A percentile compares a stretch with the other conserved stretches of the same genome.
Evolutionary conservation across 192 early-diverging fungal species (phyloP).

Genomic region (Entomortierella beljakovae): DNA sequence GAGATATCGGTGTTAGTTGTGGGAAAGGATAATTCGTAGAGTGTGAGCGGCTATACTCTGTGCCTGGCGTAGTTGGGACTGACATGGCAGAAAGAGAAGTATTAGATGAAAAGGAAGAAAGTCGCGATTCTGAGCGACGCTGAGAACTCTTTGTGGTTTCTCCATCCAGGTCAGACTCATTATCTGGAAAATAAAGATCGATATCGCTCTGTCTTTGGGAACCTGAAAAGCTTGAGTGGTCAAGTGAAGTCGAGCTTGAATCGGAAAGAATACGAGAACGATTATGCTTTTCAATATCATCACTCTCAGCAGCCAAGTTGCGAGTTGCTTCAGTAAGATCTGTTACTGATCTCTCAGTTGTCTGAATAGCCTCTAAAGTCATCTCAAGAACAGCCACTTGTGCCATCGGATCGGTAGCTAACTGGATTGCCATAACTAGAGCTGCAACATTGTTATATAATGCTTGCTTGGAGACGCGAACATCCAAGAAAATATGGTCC

Average conservation of each 20-base stretch:
- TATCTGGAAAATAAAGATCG: constrained; percentile 16
- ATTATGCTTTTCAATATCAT: constrained; percentile 54
- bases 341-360: constrained; percentile 64
- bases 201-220: constrained; percentile 17
- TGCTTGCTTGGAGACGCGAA: constrained; percentile 71
- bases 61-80: constrained; percentile 8
- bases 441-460: constrained; percentile 75
- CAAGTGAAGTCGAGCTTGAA: constrained; percentile 17
- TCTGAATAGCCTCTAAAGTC: constrained; percentile 58
- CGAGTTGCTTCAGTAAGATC: constrained; percentile 67
- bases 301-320: constrained; percentile 63
- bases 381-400: constrained; percentile 61
- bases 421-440: constrained; percentile 67
- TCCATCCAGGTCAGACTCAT: constrained; percentile 24
- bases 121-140: constrained; percentile 31
- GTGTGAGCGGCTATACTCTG: constrained; percentile 23
- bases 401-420: constrained; percentile 68
- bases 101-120: constrained; percentile 27
- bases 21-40: constrained; percentile 7
- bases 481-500: constrained; percentile 59
- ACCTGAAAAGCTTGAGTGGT: not conserved
- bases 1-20: not conserved
- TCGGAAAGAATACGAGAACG: constrained; percentile 54
- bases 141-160: constrained; percentile 19
- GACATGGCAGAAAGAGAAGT: constrained; percentile 25